Evolutionary conservation across 257 asterid species (phyloP), one percentile per base, ranked within the genome.

Genomic region (Fraxinus cuspidata): DNA sequence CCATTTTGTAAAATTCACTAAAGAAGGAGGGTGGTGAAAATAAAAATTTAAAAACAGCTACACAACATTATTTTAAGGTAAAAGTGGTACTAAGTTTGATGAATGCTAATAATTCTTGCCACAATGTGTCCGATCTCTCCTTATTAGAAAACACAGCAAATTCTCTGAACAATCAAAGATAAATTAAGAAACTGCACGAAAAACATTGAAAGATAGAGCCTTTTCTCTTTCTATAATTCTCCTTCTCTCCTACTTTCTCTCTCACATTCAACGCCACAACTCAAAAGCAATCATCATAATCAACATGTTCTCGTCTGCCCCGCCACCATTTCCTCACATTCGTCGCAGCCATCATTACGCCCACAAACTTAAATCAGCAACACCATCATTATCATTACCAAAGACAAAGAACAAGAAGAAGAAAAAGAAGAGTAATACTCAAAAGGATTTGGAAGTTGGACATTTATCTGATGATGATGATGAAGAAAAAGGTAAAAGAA

Each of bases 261-360:
- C 58, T 74, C 42, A 35, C 69, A 51, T 79, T 83, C 78, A 81
- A 60, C 73, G 56, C 80, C 81, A 70, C 49, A 76, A 70, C 66
- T 79, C 80, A 82, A 81, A 80, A 84, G 80, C 67, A 80, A 47
- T 84, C 86, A 86, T 86, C 82, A 84, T 77, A 77, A 58, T 70
- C 66, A 35, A 77, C 67, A 75, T 76, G 77, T 80, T 56, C 38
- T 27, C 76, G 34, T 79, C 83, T 51, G 64, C 23, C 51, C 51
- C 51, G 51, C 51, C 51, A 42, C 18, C 51, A 42, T 42, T 42
- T 3, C 34, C 70, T 47, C 58, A 66, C 71, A 65, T 80, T 67
- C 70, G 68, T 71, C 81, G 25, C 63, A 25, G 25, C 80, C 85
- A 87, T 87, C 84, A 88, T 87, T 84, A 79, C 67, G 18, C 86